A percentile compares a stretch with the other conserved stretches of the same genome.
Evolutionary conservation across 116 monocot genomes (phyloP).

Genomic region (Dioscorea cayenensis): DNA sequence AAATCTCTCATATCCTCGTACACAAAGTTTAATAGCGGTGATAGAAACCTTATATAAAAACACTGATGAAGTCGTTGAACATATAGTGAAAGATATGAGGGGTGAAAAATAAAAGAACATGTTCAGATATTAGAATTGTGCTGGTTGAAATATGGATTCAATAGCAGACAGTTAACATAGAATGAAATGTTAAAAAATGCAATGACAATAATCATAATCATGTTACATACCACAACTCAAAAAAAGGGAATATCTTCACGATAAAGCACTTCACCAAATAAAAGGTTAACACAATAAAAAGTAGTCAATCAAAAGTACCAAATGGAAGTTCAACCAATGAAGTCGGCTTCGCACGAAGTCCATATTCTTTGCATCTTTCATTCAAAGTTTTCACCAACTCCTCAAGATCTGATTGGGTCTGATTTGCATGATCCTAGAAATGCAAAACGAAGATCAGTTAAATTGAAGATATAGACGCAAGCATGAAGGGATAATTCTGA

Average conservation of each 20-base stretch:
- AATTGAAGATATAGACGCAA: neutral
- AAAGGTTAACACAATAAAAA: neutral
- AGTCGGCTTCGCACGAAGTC: constrained; percentile 77
- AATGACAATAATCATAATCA: too few relatives aligned
- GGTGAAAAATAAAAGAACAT: too few relatives aligned
- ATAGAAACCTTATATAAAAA: too few relatives aligned
- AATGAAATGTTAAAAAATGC: too few relatives aligned
- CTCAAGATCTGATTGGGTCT: constrained; percentile 85
- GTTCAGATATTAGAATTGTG: too few relatives aligned
- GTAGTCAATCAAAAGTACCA: constrained; percentile 37
- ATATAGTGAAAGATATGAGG: too few relatives aligned
- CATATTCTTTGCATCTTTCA: constrained; percentile 84
- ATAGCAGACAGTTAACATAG: too few relatives aligned
- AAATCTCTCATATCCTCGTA: too few relatives aligned
- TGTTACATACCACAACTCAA: too few relatives aligned
- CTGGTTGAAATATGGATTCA: too few relatives aligned
- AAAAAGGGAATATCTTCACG: neutral
- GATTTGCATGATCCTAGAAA: constrained; percentile 59
- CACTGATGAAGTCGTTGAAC: too few relatives aligned
- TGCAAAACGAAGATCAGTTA: neutral
- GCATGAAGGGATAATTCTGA: neutral
- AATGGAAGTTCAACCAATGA: constrained; percentile 85
- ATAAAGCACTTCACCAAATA: neutral
- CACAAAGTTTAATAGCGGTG: too few relatives aligned
- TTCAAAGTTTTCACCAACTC: constrained; percentile 75